Evolutionary conservation across 2,329 filamentous ascomycete genomes (phyloP).

Genomic region (Nemania serpens): DNA sequence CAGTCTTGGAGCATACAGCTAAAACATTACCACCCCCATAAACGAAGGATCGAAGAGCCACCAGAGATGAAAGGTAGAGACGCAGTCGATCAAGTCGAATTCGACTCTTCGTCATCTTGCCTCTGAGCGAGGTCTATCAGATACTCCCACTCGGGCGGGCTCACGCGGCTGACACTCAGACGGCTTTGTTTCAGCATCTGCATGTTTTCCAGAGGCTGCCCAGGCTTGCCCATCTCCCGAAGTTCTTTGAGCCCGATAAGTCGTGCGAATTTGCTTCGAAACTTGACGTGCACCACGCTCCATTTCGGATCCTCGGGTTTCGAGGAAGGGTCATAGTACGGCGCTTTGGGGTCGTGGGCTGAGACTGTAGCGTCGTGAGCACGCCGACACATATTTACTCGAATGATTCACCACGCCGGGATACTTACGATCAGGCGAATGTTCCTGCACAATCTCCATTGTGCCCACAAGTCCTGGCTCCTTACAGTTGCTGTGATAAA

Average conservation of each 20-base stretch:
- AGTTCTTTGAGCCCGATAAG: constrained; percentile 74
- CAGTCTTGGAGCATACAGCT: constrained; percentile 59
- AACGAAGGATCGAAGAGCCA: not conserved
- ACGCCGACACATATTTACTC: not conserved
- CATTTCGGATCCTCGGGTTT: constrained; percentile 74
- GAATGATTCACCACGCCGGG: not conserved
- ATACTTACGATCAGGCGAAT: constrained; percentile 73
- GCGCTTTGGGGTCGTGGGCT: constrained; percentile 71
- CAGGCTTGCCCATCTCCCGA: constrained; percentile 62
- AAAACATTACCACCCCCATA: constrained; percentile 32
- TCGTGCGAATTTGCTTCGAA: constrained; percentile 78
- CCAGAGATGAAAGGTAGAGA: not conserved
- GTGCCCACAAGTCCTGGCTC: constrained; percentile 83
- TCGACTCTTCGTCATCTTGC: constrained; percentile 35
- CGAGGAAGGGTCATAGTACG: constrained; percentile 84
- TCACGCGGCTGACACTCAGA: constrained; percentile 77
- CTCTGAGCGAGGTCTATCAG: constrained; percentile 58
- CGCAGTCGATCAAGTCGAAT: not conserved
- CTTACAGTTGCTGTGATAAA: constrained; percentile 96
- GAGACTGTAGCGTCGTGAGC: constrained; percentile 55
- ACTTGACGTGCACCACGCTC: constrained; percentile 88
- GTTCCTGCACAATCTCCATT: constrained; percentile 88
- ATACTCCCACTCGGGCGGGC: constrained; percentile 66
- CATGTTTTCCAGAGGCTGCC: constrained; percentile 70
- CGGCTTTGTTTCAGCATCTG: constrained; percentile 83